Conservation (phyloP, 306 rosid species). For the Trifolium dubium region DNA sequence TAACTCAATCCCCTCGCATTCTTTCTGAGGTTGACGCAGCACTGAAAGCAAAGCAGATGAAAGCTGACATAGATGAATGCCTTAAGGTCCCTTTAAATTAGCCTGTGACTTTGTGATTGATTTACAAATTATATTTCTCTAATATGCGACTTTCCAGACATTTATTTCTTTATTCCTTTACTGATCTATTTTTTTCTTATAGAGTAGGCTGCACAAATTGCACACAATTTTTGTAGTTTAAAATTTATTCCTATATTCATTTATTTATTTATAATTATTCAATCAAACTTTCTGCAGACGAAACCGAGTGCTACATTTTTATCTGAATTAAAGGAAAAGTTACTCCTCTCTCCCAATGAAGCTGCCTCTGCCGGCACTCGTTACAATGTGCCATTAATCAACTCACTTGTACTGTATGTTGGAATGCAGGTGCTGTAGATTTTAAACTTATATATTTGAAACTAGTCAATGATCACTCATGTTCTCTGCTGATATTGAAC, state of each 20-base stretch:
- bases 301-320: constrained; percentile 69
- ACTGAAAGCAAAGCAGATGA: constrained; percentile 85
- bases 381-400: constrained; percentile 89
- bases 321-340: constrained; percentile 83
- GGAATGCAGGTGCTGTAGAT: constrained; percentile 88
- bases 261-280: constrained; percentile 15
- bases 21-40: constrained; percentile 95
- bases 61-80: constrained; percentile 88
- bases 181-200: not conserved
- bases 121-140: not conserved
- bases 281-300: constrained; percentile 61
- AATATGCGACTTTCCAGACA: not conserved
- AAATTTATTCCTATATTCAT: constrained; percentile 13
- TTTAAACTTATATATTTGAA: not conserved
- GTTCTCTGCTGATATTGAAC: not conserved
- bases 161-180: not conserved
- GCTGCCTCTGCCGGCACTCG: constrained; percentile 86
- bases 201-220: not conserved
- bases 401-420: constrained; percentile 91
- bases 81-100: constrained; percentile 57
- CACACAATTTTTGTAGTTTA: not conserved
- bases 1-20: constrained; percentile 84
- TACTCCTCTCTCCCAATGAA: constrained; percentile 78
- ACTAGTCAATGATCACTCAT: not conserved
- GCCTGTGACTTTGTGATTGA: not conserved